A percentile compares a stretch with the other conserved stretches of the same genome.
These are phyloP conservation scores for Penicillium riverlandense DNA, from an alignment of 495 filamentous ascomycete genomes.

Conservation along the genomic window DNA sequence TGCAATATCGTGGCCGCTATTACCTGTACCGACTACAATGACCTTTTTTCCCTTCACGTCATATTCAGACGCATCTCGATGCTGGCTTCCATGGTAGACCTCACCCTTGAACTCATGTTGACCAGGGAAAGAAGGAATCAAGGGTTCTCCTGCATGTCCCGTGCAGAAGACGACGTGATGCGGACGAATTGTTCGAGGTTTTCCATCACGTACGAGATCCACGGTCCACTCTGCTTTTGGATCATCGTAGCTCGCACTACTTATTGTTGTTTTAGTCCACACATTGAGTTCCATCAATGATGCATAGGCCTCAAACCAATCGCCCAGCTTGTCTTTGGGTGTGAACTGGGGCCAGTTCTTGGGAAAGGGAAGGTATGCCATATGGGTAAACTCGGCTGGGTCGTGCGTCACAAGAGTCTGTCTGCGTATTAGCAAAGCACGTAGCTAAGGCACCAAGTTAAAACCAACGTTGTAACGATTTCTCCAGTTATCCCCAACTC, in stretches of 20 bases:
- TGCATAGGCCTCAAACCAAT: slow-evolving; percentile 65
- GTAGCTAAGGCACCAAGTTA: not conserved
- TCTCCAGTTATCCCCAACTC: slow-evolving; percentile 63
- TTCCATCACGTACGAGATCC: slow-evolving; percentile 34
- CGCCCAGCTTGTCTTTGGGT: slow-evolving; percentile 72
- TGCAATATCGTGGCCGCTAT: slow-evolving; percentile 65
- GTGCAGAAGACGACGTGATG: slow-evolving; percentile 26
- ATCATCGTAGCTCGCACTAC: slow-evolving; percentile 39
- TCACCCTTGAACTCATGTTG: slow-evolving; percentile 29
- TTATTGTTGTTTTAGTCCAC: slow-evolving; percentile 50
- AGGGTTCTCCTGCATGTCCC: slow-evolving; percentile 26
- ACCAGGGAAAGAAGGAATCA: slow-evolving; percentile 25
- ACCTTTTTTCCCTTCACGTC: slow-evolving; percentile 47
- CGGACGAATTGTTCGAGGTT: slow-evolving; percentile 21
- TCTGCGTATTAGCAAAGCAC: not conserved
- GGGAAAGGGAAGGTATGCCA: slow-evolving; percentile 68
- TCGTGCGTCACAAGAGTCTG: slow-evolving; percentile 57
- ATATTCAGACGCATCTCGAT: slow-evolving; percentile 7
- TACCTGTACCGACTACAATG: slow-evolving; percentile 63
- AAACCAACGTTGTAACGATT: slow-evolving; percentile 32
- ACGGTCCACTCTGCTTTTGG: slow-evolving; percentile 48
- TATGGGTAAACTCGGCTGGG: slow-evolving; percentile 66
- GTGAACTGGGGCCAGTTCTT: slow-evolving; percentile 61
- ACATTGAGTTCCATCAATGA: slow-evolving; percentile 58
- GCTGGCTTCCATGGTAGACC: slow-evolving; percentile 19